These are phyloP conservation scores for Rubia yunnanensis DNA, from an alignment of 257 asterid genomes.

Conservation along the genomic window DNA sequence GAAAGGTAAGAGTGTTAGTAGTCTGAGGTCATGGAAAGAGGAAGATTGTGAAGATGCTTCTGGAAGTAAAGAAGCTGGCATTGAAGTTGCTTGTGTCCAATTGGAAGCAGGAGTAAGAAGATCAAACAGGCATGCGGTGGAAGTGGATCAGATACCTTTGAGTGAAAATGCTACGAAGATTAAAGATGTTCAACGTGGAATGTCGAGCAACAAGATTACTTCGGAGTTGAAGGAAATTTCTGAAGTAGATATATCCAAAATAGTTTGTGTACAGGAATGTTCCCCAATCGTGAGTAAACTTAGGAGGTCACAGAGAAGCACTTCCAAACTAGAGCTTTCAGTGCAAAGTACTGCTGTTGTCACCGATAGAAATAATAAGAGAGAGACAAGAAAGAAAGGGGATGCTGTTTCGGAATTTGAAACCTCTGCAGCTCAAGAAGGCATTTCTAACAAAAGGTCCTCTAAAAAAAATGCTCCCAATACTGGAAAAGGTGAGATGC, in stretches of 20 bases:
- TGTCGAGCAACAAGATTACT: conserved; percentile 11
- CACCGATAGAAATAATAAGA: conserved; percentile 15
- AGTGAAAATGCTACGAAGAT: conserved; percentile 11
- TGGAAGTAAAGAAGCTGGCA: conserved; percentile 13
- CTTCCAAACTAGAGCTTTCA: conserved; percentile 16
- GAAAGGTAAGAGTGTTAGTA: conserved; percentile 1
- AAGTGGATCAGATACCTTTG: conserved; percentile 16
- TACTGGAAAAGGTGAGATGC: conserved; percentile 17
- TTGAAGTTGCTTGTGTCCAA: conserved; percentile 7
- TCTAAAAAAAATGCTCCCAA: conserved; percentile 11
- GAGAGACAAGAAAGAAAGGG: conserved; percentile 16
- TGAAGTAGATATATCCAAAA: conserved; percentile 1
- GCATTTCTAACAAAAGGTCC: conserved; percentile 11
- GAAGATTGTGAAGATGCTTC: conserved; percentile 11
- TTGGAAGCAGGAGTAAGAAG: conserved; percentile 24
- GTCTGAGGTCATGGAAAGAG: conserved; percentile 7
- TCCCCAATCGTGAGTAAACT: conserved; percentile 14
- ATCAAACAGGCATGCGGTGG: conserved; percentile 28
- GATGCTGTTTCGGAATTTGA: conserved; percentile 15
- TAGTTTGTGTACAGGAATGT: conserved; percentile 1
- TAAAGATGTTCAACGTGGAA: conserved; percentile 9
- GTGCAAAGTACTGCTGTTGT: conserved; percentile 15
- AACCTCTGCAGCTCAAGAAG: conserved; percentile 2
- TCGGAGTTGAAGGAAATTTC: conserved; percentile 15
- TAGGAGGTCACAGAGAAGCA: conserved; percentile 36